These are phyloP conservation scores for Hansenula lynferdii DNA, from an alignment of 1,139 yeast genomes.

Conservation along the genomic window DNA sequence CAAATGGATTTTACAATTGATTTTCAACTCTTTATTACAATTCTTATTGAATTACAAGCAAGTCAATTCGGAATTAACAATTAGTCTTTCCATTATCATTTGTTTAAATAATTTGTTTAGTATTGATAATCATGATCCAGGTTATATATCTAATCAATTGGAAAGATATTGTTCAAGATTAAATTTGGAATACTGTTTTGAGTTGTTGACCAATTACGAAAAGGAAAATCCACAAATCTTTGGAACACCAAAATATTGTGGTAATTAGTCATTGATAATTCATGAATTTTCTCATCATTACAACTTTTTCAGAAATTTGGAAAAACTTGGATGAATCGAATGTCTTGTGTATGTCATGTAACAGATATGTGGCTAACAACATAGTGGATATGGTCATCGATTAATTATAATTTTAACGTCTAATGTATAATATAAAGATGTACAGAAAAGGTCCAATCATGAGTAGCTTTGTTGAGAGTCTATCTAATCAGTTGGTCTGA, in stretches of 20 bases:
- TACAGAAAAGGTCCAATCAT: no score
- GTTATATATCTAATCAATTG: background rate
- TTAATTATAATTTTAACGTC: no score
- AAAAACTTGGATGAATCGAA: no score
- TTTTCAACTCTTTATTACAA: background rate
- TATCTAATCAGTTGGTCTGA: no score
- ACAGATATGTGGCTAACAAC: no score
- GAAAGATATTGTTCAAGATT: slow-evolving; percentile 1
- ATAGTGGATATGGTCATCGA: no score
- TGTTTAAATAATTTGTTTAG: slow-evolving; percentile 1
- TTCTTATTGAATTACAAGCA: background rate
- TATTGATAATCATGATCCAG: background rate
- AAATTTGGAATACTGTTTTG: background rate
- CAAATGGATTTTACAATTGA: background rate
- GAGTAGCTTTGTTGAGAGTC: no score
- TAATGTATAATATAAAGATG: no score
- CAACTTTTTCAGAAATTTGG: no score
- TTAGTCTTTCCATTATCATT: background rate
- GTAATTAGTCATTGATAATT: no score
- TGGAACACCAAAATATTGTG: background rate
- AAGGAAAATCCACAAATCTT: slow-evolving; percentile 1
- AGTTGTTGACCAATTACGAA: background rate
- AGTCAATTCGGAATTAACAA: background rate
- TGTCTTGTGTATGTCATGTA: no score
- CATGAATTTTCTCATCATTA: no score